Evolutionary conservation across 768 basidiomycete species (phyloP).

Genomic region (Mycena epipterygia): DNA sequence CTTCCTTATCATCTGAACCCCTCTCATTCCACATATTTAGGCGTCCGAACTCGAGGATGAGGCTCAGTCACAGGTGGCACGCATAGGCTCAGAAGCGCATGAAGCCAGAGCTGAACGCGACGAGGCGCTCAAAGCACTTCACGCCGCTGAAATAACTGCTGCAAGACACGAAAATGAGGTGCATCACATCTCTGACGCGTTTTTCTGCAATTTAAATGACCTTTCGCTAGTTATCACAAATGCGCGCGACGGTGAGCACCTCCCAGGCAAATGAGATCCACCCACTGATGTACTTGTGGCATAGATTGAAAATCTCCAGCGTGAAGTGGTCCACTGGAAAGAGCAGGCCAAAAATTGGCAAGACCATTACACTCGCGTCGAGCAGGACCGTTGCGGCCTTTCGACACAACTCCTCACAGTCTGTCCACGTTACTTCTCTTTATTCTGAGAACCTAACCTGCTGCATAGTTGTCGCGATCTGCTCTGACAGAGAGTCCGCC

Average conservation of each 20-base stretch:
- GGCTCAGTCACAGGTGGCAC: slow-evolving; percentile 65
- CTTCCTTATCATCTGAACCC: background rate
- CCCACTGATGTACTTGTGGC: slow-evolving; percentile 60
- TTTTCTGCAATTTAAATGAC: background rate
- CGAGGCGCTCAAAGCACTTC: slow-evolving; percentile 60
- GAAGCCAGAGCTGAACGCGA: slow-evolving; percentile 66
- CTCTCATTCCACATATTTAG: slow-evolving; percentile 46
- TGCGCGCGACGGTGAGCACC: slow-evolving; percentile 23
- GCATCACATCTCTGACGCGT: slow-evolving; percentile 4
- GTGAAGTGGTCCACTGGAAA: slow-evolving; percentile 81
- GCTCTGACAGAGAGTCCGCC: slow-evolving; percentile 50
- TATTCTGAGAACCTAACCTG: slow-evolving; percentile 7
- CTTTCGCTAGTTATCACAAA: slow-evolving; percentile 61
- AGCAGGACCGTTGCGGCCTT: slow-evolving; percentile 74
- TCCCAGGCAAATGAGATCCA: background rate
- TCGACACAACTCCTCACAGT: slow-evolving; percentile 70
- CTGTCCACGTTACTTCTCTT: slow-evolving; percentile 46
- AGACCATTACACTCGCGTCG: slow-evolving; percentile 82
- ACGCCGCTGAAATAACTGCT: slow-evolving; percentile 59
- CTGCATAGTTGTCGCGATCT: slow-evolving; percentile 29
- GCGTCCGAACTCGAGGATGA: slow-evolving; percentile 70
- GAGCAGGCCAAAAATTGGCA: slow-evolving; percentile 85
- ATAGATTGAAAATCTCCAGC: slow-evolving; percentile 70
- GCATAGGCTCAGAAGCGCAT: slow-evolving; percentile 59
- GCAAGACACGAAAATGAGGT: slow-evolving; percentile 59